Conservation (phyloP, 176 grass and related monocot species). For the Rhynchospora breviuscula region DNA sequence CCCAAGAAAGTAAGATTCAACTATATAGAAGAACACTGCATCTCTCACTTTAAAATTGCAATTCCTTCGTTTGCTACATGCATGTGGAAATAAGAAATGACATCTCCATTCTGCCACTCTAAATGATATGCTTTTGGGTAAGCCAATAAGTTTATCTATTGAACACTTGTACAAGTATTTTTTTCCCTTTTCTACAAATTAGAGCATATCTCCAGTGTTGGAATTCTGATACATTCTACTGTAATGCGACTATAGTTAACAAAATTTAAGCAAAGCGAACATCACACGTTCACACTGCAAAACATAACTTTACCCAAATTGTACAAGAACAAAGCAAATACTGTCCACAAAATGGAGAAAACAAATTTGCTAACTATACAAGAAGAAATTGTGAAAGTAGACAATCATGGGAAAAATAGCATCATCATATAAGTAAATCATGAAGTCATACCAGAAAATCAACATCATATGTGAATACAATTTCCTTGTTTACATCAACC, state of each 20-base stretch:
- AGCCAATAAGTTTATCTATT: background rate
- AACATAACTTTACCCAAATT: background rate
- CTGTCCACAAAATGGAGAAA: background rate
- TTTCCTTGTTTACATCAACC: conserved; percentile 72
- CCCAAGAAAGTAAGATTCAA: background rate
- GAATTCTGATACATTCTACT: background rate
- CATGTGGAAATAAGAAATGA: background rate
- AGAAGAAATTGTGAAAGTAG: background rate
- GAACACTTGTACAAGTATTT: background rate
- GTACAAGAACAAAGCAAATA: background rate
- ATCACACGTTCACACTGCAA: background rate
- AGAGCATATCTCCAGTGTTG: background rate
- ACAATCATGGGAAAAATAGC: background rate
- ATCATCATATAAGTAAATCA: background rate
- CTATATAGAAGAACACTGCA: background rate
- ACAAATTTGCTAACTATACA: background rate
- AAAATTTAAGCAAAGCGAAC: background rate
- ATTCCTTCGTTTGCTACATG: background rate
- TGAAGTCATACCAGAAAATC: conserved; percentile 57
- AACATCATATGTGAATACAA: conserved; percentile 75
- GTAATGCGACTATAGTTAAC: background rate
- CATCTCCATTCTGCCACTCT: background rate
- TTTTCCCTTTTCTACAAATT: background rate
- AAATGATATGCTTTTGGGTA: background rate
- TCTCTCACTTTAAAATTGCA: background rate